Evolutionary conservation across 2,329 filamentous ascomycete species (phyloP), one percentile per base, ranked within the genome.

Genomic region (Chrysosporium queenslandicum): DNA sequence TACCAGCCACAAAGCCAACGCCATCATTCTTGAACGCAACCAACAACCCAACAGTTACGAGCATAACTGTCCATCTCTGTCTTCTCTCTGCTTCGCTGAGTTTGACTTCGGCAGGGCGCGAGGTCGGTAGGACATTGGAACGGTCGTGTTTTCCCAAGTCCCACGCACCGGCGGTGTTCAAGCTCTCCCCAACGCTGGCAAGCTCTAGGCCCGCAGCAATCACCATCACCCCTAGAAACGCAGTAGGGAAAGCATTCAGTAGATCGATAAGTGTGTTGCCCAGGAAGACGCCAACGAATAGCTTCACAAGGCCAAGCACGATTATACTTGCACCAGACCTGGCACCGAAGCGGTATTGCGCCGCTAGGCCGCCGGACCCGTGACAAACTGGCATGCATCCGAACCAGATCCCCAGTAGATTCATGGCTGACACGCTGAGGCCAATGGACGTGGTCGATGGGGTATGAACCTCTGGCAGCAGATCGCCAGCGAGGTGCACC

Each of bases 341-440:
- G 3, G 91, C 90, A 0, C 91, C 91, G 60, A 97, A 97, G 3
- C 88, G 82, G 66, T 88, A 87, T 66, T 97, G 91, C 0, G 86
- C 92, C 4, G 92, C 92, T 0, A 97, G 74, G 0, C 91, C 91
- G 2, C 91, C 91, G 0, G 88, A 88, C 4, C 91, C 91, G 65
- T 97, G 92, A 64, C 92, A 97, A 3, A 92, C 82, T 2, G 91
- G 92, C 92, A 96, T 97, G 4, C 85, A 86, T 45, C 90, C 90
- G 61, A 95, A 94, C 86, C 87, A 94, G 61, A 87, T 90, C 14
- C 86, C 85, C 1, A 85, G 66, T 2, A 96, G 72, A 64, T 97
- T 97, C 80, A 95, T 94, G 1, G 75, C 62, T 0, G 84, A 83
- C 3, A 97, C 87, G 51, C 87, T 94, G 55, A 90, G 66, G 1